Percentiles rank a stretch among this genome's conserved stretches.
Evolutionary conservation across 208 protist genomes (phyloP).

Genomic region (Leishmania tropica): DNA sequence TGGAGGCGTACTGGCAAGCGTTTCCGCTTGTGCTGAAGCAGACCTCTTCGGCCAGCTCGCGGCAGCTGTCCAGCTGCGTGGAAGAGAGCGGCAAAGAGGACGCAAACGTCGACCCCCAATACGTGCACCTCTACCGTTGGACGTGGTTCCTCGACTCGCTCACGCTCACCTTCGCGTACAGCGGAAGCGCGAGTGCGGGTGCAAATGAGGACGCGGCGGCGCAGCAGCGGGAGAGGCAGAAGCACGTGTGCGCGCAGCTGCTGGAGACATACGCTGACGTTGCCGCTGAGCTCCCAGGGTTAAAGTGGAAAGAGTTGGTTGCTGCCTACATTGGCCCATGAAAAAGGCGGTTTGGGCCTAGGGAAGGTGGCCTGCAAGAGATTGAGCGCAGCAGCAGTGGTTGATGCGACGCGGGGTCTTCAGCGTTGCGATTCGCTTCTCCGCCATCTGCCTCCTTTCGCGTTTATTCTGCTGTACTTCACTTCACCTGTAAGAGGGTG

Average conservation of each 20-base stretch:
- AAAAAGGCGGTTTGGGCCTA: no score
- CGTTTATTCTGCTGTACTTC: background rate
- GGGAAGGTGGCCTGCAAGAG: background rate
- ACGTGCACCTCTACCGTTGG: constrained; percentile 7
- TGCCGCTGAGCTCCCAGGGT: background rate
- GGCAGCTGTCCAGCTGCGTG: background rate
- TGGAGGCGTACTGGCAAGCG: constrained; percentile 11
- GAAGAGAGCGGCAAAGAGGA: background rate
- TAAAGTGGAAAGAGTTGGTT: constrained; percentile 1
- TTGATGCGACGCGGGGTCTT: background rate
- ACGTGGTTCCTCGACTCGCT: constrained; percentile 21
- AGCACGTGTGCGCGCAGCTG: constrained; percentile 6
- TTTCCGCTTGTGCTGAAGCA: constrained; percentile 1
- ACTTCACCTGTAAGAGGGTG: background rate
- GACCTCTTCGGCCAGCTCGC: background rate
- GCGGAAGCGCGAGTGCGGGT: background rate
- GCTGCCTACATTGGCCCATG: background rate
- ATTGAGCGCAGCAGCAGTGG: background rate
- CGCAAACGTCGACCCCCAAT: no score
- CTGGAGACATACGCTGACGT: constrained; percentile 2
- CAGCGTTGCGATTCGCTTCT: background rate
- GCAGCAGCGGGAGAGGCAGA: constrained; percentile 6
- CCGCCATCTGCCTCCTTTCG: background rate
- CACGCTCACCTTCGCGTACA: constrained; percentile 8
- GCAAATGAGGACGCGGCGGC: background rate